Conservation (phyloP, 768 basidiomycete genomes). For the Dentipellis fragilis region DNA sequence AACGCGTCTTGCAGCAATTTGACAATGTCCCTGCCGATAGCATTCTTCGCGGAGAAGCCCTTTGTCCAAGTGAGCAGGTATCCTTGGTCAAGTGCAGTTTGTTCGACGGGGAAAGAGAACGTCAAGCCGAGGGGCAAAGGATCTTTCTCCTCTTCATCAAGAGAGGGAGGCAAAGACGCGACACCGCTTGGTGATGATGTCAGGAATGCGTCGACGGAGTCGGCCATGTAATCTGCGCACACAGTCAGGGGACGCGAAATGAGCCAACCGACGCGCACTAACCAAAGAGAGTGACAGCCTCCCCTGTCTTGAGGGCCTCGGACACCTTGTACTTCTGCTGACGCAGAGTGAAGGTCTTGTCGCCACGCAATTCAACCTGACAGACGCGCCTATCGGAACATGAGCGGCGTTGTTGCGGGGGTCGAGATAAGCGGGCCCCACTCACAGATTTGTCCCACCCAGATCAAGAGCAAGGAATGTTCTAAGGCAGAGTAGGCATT, state of each 20-base stretch:
- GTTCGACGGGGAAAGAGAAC: constrained; percentile 96
- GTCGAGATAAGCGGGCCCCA: constrained; percentile 6
- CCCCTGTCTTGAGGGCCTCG: constrained; percentile 85
- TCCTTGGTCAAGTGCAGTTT: constrained; percentile 85
- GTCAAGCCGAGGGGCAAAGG: constrained; percentile 75
- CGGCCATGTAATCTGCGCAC: constrained; percentile 85
- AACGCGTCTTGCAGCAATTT: constrained; percentile 87
- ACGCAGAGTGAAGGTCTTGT: constrained; percentile 79
- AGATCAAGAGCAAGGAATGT: constrained; percentile 95
- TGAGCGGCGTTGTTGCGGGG: constrained; percentile 3
- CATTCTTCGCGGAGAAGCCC: constrained; percentile 89
- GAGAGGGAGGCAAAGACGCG: background rate
- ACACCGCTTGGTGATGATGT: constrained; percentile 34
- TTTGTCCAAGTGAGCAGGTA: constrained; percentile 94
- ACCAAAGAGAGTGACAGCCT: constrained; percentile 85
- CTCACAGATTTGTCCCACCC: constrained; percentile 95
- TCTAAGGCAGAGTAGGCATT: constrained; percentile 29
- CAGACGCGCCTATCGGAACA: constrained; percentile 70
- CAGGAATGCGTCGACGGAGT: constrained; percentile 91
- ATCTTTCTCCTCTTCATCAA: constrained; percentile 22
- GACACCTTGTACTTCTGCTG: constrained; percentile 98
- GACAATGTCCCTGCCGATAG: constrained; percentile 83
- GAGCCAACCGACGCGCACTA: constrained; percentile 3
- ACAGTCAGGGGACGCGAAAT: background rate
- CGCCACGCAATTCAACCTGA: constrained; percentile 83